Base-by-base conservation (phyloP, 2,329 filamentous ascomycete species). In the Clonostachys solani region DNA sequence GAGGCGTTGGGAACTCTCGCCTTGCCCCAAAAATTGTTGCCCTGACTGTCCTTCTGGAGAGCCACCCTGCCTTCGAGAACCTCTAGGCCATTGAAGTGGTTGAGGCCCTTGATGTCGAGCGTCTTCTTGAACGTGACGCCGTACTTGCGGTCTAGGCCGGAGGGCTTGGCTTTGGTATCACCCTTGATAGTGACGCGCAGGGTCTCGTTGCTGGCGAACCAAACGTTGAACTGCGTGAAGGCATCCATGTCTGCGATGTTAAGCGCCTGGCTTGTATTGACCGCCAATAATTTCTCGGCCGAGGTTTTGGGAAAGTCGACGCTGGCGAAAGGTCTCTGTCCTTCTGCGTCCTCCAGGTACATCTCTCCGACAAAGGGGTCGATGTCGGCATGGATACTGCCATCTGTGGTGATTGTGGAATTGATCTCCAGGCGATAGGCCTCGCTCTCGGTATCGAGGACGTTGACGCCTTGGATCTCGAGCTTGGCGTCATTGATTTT, bases 1-100 rank as follows among this genome's bases (percentile, higher is more conserved):
- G 83, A 85, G 7, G 72, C 74, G 62, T 88, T 89, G 53, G 81
- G 82, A 44, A 88, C 83, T 48, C 69, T 68, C 48, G 77, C 74
- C 13, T 68, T 75, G 54, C 75, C 83, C 45, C 74, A 66, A 65
- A 88, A 84, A 67, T 87, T 88, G 59, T 75, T 72, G 18, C 70
- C 74, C 46, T 74, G 67, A 10, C 59, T 51, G 46, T 71, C 58
- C 13, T 57, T 48, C 29, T 60, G 54, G 8, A 73, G 55, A 34
- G 69, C 62, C 52, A 85, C 73, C 40, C 65, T 64, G 51, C 78
- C 72, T 38, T 79, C 66, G 46, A 64, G 69, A 49, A 84, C 74
- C 33, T 63, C 60, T 44, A 80, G 75, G 44, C 81, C 81, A 40
- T 69, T 58, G 52, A 88, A 80, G 49, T 72, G 68, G 57, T 82